These are phyloP conservation scores for Solanum rostratum DNA, from an alignment of 257 asterid genomes.

Conservation along the genomic window DNA sequence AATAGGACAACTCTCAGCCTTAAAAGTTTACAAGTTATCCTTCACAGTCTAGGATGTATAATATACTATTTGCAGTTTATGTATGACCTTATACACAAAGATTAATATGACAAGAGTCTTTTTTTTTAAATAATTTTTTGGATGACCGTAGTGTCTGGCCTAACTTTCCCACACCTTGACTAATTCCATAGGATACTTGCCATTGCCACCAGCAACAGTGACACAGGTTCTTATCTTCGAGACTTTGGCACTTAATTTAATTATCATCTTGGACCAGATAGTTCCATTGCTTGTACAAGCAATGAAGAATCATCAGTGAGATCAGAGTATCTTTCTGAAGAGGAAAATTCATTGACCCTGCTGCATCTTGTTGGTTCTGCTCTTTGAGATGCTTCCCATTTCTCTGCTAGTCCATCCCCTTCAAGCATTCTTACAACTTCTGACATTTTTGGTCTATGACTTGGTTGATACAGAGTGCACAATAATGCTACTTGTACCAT, in stretches of 20 bases:
- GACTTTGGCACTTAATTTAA: not conserved
- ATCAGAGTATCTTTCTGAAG: constrained; percentile 85
- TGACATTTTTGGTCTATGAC: constrained; percentile 84
- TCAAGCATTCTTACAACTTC: constrained; percentile 93
- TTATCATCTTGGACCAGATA: constrained; percentile 77
- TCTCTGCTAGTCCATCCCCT: constrained; percentile 94
- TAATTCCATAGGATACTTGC: not conserved
- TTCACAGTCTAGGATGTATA: not conserved
- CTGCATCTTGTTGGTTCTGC: constrained; percentile 34
- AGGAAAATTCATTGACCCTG: constrained; percentile 56
- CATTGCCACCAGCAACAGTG: not conserved
- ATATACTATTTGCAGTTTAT: not conserved
- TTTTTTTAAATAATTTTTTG: not conserved
- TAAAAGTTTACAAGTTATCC: not conserved
- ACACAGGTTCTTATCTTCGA: not conserved
- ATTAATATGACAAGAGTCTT: not conserved
- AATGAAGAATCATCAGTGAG: constrained; percentile 81
- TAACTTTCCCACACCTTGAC: not conserved
- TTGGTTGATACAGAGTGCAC: constrained; percentile 80
- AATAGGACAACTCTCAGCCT: not conserved
- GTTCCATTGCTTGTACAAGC: constrained; percentile 93
- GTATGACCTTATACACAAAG: not conserved
- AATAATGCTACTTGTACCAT: constrained; percentile 84
- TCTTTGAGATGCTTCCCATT: constrained; percentile 95
- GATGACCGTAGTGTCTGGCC: not conserved